Evolutionary conservation across 2,329 filamentous ascomycete species (phyloP).

Genomic region (Fusarium newnesense): DNA sequence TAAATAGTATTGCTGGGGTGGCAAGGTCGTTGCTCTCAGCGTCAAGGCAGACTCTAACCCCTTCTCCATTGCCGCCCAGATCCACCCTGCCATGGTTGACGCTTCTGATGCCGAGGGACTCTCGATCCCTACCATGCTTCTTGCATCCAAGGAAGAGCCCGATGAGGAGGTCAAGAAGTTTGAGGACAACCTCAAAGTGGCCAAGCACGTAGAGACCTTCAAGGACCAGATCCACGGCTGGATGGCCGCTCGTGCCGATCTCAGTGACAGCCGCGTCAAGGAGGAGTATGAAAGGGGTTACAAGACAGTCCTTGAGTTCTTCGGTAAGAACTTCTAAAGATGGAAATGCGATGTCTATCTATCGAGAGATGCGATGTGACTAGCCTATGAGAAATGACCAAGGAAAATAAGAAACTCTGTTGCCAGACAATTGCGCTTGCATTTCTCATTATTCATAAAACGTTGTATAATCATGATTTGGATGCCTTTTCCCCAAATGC

Average conservation of each 20-base stretch:
- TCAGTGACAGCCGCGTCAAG: constrained; percentile 66
- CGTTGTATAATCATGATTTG: background rate
- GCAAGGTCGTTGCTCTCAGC: constrained; percentile 69
- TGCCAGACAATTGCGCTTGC: background rate
- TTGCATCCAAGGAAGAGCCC: constrained; percentile 74
- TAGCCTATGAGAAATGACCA: constrained; percentile 19
- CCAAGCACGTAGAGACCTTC: constrained; percentile 74
- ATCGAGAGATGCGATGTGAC: background rate
- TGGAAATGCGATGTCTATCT: background rate
- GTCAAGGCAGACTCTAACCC: constrained; percentile 62
- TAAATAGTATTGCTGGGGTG: constrained; percentile 74
- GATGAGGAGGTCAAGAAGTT: constrained; percentile 66
- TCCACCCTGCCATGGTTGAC: constrained; percentile 73
- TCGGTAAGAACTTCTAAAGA: constrained; percentile 60
- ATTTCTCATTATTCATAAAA: constrained; percentile 4
- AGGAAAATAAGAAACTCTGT: background rate
- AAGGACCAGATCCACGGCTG: constrained; percentile 76
- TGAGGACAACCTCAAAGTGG: constrained; percentile 61
- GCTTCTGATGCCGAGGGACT: constrained; percentile 68
- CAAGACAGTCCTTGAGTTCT: constrained; percentile 67
- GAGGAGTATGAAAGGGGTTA: constrained; percentile 72
- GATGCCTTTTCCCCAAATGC: constrained; percentile 52
- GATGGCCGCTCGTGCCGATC: constrained; percentile 75
- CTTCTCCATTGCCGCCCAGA: constrained; percentile 64
- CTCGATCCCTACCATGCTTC: constrained; percentile 68